A percentile compares a stretch with the other conserved stretches of the same genome.
Conservation (phyloP, 257 asterid genomes). For the Primulina huaijiensis region DNA sequence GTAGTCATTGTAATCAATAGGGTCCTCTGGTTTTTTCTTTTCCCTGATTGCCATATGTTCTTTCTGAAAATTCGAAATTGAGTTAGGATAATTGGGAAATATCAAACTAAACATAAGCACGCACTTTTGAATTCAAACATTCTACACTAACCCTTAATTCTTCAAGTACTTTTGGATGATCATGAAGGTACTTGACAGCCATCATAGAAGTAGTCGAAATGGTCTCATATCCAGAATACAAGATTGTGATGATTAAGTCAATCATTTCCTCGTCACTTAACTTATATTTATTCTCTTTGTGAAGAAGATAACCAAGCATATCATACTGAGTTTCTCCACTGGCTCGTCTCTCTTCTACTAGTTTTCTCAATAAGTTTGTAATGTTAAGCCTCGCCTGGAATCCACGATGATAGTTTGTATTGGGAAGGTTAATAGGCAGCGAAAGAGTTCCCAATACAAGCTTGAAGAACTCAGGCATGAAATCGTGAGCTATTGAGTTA, state of each 20-base stretch:
- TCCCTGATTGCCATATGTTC: slow-evolving; percentile 84
- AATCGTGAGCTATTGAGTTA: slow-evolving; percentile 49
- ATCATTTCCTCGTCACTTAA: slow-evolving; percentile 77
- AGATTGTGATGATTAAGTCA: slow-evolving; percentile 72
- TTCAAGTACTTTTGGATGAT: slow-evolving; percentile 80
- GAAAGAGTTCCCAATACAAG: slow-evolving; percentile 92
- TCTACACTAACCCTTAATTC: slow-evolving; percentile 61
- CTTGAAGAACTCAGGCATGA: slow-evolving; percentile 91
- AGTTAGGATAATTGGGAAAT: slow-evolving; percentile 16
- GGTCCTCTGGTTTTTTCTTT: slow-evolving; percentile 70
- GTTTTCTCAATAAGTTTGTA: slow-evolving; percentile 45
- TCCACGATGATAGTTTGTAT: slow-evolving; percentile 74
- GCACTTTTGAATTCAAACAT: slow-evolving; percentile 1
- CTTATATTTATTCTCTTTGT: slow-evolving; percentile 50
- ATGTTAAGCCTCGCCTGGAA: slow-evolving; percentile 88
- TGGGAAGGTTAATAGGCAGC: slow-evolving; percentile 84
- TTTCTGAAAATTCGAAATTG: slow-evolving; percentile 35
- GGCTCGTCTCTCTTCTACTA: slow-evolving; percentile 57
- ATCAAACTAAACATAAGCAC: slow-evolving; percentile 10
- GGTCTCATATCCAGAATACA: slow-evolving; percentile 89
- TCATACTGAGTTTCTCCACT: slow-evolving; percentile 44
- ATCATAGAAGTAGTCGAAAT: slow-evolving; percentile 91
- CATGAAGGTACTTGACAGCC: slow-evolving; percentile 91
- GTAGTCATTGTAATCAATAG: slow-evolving; percentile 77
- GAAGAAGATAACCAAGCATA: slow-evolving; percentile 62